A percentile compares a stretch with the other conserved stretches of the same genome.
Conservation (phyloP, 2,329 filamentous ascomycete genomes). For the Ceratocystis albifundus region DNA sequence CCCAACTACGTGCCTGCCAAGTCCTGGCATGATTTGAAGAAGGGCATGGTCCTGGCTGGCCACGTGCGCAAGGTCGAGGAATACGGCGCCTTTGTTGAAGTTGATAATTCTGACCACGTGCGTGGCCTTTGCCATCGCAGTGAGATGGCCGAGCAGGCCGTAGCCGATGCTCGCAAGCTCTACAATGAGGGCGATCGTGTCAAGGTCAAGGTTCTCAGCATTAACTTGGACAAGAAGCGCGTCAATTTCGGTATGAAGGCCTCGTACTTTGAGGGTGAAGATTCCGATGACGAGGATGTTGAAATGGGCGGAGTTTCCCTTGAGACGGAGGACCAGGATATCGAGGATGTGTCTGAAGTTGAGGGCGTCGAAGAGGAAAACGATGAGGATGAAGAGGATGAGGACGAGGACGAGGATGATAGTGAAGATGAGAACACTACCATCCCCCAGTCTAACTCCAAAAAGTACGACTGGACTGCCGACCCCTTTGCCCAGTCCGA, state of each 20-base stretch:
- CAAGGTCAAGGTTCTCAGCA: conserved; percentile 74
- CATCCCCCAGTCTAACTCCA: conserved; percentile 41
- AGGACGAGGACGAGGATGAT: conserved; percentile 30
- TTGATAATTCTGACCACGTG: conserved; percentile 77
- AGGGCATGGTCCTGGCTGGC: conserved; percentile 73
- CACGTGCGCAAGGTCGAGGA: conserved; percentile 89
- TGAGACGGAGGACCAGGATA: conserved; percentile 28
- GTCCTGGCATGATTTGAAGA: conserved; percentile 64
- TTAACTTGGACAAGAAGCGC: conserved; percentile 62
- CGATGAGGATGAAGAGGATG: conserved; percentile 32
- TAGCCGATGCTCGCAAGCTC: conserved; percentile 76
- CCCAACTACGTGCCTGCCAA: conserved; percentile 62
- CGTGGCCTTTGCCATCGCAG: conserved; percentile 87
- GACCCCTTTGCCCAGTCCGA: conserved; percentile 52
- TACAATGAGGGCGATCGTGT: conserved; percentile 88
- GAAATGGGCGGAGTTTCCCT: conserved; percentile 38
- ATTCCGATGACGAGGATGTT: conserved; percentile 39
- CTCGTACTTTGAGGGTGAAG: conserved; percentile 64
- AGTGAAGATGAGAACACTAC: conserved; percentile 31
- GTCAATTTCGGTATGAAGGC: conserved; percentile 89
- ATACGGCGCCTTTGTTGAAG: conserved; percentile 85
- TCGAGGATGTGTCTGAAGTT: conserved; percentile 34
- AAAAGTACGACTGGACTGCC: conserved; percentile 83
- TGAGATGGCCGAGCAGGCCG: conserved; percentile 74
- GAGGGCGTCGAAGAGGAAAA: conserved; percentile 34